Conservation (phyloP, 1,284 basidiomycete species). For the Dichomitus squalens region DNA sequence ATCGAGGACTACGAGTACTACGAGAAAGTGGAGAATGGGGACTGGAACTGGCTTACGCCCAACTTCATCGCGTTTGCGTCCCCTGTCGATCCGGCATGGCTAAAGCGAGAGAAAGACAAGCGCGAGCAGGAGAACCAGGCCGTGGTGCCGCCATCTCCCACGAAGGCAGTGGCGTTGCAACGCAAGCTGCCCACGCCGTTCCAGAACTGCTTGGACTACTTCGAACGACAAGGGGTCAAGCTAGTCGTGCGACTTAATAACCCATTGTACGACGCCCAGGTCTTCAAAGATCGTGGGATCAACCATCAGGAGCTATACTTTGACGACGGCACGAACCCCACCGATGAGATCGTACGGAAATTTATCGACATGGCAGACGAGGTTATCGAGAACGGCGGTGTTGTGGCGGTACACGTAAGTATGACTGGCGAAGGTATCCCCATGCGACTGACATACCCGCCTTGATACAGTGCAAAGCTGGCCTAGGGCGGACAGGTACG, state of each 20-base stretch:
- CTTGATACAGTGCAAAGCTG: conserved; percentile 82
- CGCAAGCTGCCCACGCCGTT: conserved; percentile 79
- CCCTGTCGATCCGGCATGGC: conserved; percentile 80
- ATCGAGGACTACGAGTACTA: conserved; percentile 92
- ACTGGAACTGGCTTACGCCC: conserved; percentile 97
- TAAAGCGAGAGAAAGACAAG: conserved; percentile 69
- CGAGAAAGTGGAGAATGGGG: conserved; percentile 95
- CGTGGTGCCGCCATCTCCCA: conserved; percentile 31
- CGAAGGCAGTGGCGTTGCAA: conserved; percentile 56
- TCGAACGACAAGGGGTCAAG: conserved; percentile 84
- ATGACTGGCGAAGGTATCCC: conserved; percentile 6
- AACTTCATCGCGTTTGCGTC: conserved; percentile 96
- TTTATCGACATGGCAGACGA: conserved; percentile 88
- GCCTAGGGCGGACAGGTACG: conserved; percentile 91
- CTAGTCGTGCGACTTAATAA: conserved; percentile 96
- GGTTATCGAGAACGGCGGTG: conserved; percentile 76
- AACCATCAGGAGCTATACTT: conserved; percentile 94
- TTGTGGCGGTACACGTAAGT: conserved; percentile 87
- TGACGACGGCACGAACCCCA: conserved; percentile 97
- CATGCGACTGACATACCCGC: conserved; percentile 25
- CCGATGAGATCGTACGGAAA: conserved; percentile 89
- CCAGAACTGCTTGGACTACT: conserved; percentile 90
- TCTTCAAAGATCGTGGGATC: conserved; percentile 88
- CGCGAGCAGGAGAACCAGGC: conserved; percentile 40
- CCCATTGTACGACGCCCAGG: conserved; percentile 85